Evolutionary conservation across 1,139 yeast genomes (phyloP).

Genomic region (Yamadazyma atlantica): DNA sequence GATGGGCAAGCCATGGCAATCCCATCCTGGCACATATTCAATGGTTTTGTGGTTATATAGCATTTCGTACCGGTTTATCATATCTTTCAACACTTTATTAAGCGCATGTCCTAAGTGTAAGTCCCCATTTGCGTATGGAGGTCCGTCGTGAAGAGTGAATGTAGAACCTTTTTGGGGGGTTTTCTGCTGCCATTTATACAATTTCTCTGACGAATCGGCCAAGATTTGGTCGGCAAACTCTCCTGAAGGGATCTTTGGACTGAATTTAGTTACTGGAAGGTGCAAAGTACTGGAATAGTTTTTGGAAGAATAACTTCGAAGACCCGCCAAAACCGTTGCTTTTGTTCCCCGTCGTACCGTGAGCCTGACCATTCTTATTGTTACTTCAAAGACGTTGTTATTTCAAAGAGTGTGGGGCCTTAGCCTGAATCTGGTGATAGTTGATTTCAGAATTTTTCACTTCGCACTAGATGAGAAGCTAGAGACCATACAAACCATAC

Average conservation of each 20-base stretch:
- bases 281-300: constrained; percentile 35
- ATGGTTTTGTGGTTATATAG: constrained; percentile 57
- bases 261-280: constrained; percentile 41
- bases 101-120: constrained; percentile 92
- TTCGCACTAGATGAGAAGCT: too few species aligned
- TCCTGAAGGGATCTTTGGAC: constrained; percentile 42
- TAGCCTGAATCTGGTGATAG: too few species aligned
- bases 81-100: constrained; percentile 85
- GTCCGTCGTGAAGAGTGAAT: constrained; percentile 93
- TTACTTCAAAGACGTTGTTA: too few species aligned
- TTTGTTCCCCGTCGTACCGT: too few species aligned
- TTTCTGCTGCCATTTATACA: constrained; percentile 35
- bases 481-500: too few species aligned
- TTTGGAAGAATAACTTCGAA: constrained; percentile 1
- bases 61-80: constrained; percentile 71
- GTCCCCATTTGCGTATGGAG: constrained; percentile 97
- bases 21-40: constrained; percentile 93
- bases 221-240: constrained; percentile 26
- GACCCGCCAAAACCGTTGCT: not conserved
- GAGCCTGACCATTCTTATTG: too few species aligned
- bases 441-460: too few species aligned
- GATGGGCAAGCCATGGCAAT: constrained; percentile 96
- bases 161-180: constrained; percentile 19
- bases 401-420: too few species aligned
- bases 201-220: constrained; percentile 25